Percentiles rank a stretch among this genome's conserved stretches.
These are phyloP conservation scores for Sordaria brevicollis DNA, from an alignment of 495 filamentous ascomycete species.

Conservation along the genomic window DNA sequence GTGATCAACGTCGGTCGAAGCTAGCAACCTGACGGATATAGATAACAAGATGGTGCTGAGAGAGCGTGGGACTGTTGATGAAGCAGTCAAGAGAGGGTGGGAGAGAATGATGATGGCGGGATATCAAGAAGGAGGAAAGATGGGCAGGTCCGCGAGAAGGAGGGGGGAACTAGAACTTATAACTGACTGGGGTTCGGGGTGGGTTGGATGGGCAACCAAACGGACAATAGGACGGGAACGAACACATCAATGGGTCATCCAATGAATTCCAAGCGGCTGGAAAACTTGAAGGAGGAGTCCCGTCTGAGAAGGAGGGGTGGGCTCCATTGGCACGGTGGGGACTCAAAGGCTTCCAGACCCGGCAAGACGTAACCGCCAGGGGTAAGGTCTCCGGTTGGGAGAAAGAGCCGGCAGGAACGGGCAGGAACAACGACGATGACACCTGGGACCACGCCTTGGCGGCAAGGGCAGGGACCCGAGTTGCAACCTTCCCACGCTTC, in stretches of 20 bases:
- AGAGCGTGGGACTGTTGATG: neutral
- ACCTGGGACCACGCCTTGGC: neutral
- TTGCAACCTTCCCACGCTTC: neutral
- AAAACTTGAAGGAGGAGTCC: neutral
- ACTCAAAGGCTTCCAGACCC: neutral
- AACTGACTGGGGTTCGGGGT: neutral
- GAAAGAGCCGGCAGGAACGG: neutral
- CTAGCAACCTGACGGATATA: conserved; percentile 26
- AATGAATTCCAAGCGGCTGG: neutral
- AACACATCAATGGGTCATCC: neutral
- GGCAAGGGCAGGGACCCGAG: neutral
- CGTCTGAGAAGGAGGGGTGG: conserved; percentile 2
- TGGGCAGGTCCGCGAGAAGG: neutral
- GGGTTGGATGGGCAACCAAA: neutral
- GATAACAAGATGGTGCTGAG: conserved; percentile 7
- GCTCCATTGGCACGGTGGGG: neutral
- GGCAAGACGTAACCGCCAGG: neutral
- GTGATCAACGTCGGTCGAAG: conserved; percentile 20
- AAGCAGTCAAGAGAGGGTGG: neutral
- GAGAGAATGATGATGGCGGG: conserved; percentile 3
- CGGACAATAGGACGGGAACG: neutral
- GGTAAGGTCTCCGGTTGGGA: neutral
- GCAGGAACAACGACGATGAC: neutral
- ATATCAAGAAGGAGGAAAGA: neutral
- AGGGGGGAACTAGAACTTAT: neutral